A percentile compares a stretch with the other conserved stretches of the same genome.
Evolutionary conservation across 176 grass and related monocot species (phyloP).

Genomic region (Pontederia crassipes): DNA sequence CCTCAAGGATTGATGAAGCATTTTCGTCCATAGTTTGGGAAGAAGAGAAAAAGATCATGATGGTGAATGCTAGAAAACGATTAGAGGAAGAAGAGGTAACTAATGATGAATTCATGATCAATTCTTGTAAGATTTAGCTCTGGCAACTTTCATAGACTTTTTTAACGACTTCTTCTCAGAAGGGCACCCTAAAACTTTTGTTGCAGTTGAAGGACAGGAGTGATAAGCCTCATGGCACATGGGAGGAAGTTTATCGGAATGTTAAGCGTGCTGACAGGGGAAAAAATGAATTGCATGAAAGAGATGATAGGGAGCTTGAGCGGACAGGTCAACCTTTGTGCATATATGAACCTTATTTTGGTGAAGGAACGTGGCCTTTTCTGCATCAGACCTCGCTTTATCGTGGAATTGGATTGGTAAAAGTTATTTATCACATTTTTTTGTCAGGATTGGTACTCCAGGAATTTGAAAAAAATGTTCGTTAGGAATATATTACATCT

Average conservation of each 20-base stretch:
- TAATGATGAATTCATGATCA: background rate
- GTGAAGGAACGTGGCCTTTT: conserved; percentile 88
- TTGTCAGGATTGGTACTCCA: background rate
- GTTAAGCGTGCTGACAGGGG: conserved; percentile 73
- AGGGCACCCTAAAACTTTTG: background rate
- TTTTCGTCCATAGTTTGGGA: conserved; percentile 65
- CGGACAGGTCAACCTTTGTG: conserved; percentile 88
- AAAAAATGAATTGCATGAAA: conserved; percentile 89
- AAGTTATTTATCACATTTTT: conserved; percentile 12
- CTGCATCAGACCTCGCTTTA: conserved; percentile 82
- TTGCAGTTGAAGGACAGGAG: conserved; percentile 83
- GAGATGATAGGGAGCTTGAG: conserved; percentile 89
- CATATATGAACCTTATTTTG: conserved; percentile 99
- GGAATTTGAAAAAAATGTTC: background rate
- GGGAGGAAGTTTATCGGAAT: conserved; percentile 97
- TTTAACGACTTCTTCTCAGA: background rate
- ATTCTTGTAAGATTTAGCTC: background rate
- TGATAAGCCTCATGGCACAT: conserved; percentile 75
- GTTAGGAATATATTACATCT: too few relatives aligned
- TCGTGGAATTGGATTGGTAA: conserved; percentile 95
- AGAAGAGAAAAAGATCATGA: conserved; percentile 63
- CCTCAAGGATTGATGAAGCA: conserved; percentile 38
- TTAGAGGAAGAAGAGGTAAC: conserved; percentile 78
- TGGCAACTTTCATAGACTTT: conserved; percentile 4
- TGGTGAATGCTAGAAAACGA: conserved; percentile 39